Evolutionary conservation across 2,329 filamentous ascomycete species (phyloP), one percentile per base, ranked within the genome.

Genomic region (Teratosphaeria zuluensis): DNA sequence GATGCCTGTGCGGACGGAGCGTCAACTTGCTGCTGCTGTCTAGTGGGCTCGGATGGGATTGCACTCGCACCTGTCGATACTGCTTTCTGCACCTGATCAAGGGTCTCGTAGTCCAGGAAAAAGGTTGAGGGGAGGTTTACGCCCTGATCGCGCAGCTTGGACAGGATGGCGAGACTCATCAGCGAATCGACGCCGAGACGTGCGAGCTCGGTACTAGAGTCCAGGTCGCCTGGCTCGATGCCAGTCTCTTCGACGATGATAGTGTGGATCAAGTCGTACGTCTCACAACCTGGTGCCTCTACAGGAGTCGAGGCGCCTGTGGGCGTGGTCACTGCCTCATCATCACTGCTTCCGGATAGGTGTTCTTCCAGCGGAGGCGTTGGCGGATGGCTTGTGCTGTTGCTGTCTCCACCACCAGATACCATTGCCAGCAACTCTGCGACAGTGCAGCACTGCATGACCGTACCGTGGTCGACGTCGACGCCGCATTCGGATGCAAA

Each of bases 401-500:
- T 4, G 2, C 11, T 11, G 33, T 38, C 33, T 14, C 11, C 33
- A 12, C 4, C 1, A 52, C 51, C 51, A 6, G 4, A 12, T 3
- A 52, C 21, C 12, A 14, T 42, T 38, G 16, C 32, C 31, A 32
- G 54, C 30, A 61, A 12, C 31, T 61, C 59, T 11, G 30, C 42
- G 4, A 61, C 24, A 4, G 59, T 61, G 11, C 19, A n/a, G 11
- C 33, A 38, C 11, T 9, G 11, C 33, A 38, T 38, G 33, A 38
- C 5, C 16, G 3, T 38, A 11, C 33, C 16, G 32, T 38, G 46
- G n/a, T 55, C 57, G 11, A 59, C 7, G 33, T 64, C 61, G 31
- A 64, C 16, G n/a, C 62, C 66, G 16, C 69, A 60, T 53, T 69
- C 64, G 32, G 69, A 66, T 48, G 58, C 52, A 32, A 70, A 61